Percentiles rank a stretch among this genome's conserved stretches.
These are phyloP conservation scores for Monosporozyma servazzii DNA, from an alignment of 805 yeast species.

Conservation along the genomic window DNA sequence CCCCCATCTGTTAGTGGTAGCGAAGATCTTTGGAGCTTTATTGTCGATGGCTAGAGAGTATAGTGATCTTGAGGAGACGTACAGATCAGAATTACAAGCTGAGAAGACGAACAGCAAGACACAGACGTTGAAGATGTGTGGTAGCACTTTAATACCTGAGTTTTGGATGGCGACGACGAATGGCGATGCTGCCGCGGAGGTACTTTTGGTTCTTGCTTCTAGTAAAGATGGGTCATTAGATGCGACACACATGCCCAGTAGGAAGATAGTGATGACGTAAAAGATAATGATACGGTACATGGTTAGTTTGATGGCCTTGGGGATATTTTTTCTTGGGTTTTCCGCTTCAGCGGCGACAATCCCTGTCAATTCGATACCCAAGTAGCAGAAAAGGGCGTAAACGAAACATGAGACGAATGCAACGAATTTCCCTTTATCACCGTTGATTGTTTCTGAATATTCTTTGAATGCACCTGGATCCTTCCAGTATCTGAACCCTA, in stretches of 20 bases:
- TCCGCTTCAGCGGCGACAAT: constrained; percentile 67
- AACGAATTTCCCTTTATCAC: constrained; percentile 47
- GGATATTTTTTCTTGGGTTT: constrained; percentile 59
- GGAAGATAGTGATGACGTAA: constrained; percentile 50
- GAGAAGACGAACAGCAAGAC: constrained; percentile 70
- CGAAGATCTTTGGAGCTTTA: constrained; percentile 60
- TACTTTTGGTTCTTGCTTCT: constrained; percentile 41
- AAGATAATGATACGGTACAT: constrained; percentile 60
- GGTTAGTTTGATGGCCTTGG: constrained; percentile 61
- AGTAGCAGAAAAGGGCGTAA: constrained; percentile 59
- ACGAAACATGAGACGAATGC: constrained; percentile 55
- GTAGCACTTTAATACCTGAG: constrained; percentile 56
- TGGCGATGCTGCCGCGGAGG: constrained; percentile 69
- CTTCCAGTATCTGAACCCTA: constrained; percentile 64
- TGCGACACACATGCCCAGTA: constrained; percentile 63
- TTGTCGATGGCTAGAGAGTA: constrained; percentile 67
- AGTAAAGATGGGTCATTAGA: constrained; percentile 42
- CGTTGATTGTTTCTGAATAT: constrained; percentile 35
- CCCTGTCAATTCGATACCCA: constrained; percentile 64
- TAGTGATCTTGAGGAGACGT: constrained; percentile 66
- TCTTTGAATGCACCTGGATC: constrained; percentile 56
- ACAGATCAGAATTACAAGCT: constrained; percentile 73
- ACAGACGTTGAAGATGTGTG: constrained; percentile 69
- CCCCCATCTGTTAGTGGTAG: constrained; percentile 58
- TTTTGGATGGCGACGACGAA: constrained; percentile 68